phyloP scores from a whole-genome alignment of 305 asterid species.

The Fraxinus platypoda region DNA sequence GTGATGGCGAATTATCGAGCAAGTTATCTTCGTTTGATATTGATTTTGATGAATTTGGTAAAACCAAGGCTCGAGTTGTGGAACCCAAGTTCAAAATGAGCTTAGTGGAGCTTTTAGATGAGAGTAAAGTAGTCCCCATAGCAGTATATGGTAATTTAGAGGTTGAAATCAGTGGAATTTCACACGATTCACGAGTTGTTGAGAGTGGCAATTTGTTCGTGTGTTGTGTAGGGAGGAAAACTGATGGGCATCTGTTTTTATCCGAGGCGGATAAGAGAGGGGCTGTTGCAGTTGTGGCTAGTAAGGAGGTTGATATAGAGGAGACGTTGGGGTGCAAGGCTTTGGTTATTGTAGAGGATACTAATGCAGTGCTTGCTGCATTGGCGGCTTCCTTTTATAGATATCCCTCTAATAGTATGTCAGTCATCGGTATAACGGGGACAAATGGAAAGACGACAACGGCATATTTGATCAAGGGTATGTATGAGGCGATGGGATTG shows the following conservation, averaged over 20 bases:
- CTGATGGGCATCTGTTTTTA: constrained; percentile 70
- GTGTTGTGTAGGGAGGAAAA: constrained; percentile 68
- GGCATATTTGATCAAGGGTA: constrained; percentile 61
- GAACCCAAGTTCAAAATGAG: constrained; percentile 83
- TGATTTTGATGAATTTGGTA: constrained; percentile 76
- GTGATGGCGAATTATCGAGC: constrained; percentile 39
- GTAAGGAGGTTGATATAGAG: constrained; percentile 84
- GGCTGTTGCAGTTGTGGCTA: constrained; percentile 92
- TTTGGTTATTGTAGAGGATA: constrained; percentile 83
- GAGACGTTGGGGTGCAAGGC: constrained; percentile 87
- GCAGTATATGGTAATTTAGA: constrained; percentile 80
- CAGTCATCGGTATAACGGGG: constrained; percentile 77
- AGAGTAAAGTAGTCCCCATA: constrained; percentile 79
- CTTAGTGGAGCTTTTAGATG: constrained; percentile 90
- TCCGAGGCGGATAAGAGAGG: constrained; percentile 96
- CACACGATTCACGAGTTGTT: constrained; percentile 85
- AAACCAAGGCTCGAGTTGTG: constrained; percentile 55
- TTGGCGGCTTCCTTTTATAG: constrained; percentile 76
- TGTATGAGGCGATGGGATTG: constrained; percentile 97
- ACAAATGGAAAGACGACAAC: constrained; percentile 80
- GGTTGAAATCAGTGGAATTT: constrained; percentile 71
- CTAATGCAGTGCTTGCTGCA: constrained; percentile 62
- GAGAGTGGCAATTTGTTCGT: constrained; percentile 86
- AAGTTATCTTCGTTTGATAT: constrained; percentile 53
- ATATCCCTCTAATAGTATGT: constrained; percentile 77